A percentile compares a stretch with the other conserved stretches of the same genome.
Conservation (phyloP, 2,329 filamentous ascomycete species). For the Tolypocladium nubicola region DNA sequence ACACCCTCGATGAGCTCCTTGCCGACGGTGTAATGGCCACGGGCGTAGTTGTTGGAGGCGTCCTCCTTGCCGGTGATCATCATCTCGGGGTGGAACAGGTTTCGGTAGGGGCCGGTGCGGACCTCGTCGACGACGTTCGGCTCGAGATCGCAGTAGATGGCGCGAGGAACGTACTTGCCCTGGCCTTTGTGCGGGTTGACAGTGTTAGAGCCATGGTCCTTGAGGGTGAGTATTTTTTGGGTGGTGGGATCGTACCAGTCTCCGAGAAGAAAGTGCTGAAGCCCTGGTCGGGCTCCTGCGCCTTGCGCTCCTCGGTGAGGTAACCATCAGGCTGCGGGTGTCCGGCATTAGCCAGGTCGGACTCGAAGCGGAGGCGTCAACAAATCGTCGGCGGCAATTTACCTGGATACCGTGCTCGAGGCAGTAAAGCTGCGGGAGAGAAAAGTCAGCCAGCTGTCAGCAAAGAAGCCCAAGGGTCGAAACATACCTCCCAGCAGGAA, state of each 20-base stretch:
- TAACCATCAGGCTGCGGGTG: conserved; percentile 80
- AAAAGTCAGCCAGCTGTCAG: conserved; percentile 12
- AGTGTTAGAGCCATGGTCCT: background rate
- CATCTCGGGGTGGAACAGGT: conserved; percentile 96
- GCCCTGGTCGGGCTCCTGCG: conserved; percentile 82
- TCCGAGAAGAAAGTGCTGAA: conserved; percentile 99
- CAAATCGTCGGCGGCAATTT: conserved; percentile 25
- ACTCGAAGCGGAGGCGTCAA: conserved; percentile 4
- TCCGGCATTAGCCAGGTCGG: conserved; percentile 3
- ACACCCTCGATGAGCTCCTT: conserved; percentile 99
- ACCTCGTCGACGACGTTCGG: conserved; percentile 99
- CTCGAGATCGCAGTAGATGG: conserved; percentile 99
- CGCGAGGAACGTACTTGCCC: conserved; percentile 97
- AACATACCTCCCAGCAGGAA: conserved; percentile 98
- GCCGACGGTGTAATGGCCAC: conserved; percentile 98
- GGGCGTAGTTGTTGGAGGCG: conserved; percentile 99
- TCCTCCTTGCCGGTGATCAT: conserved; percentile 99
- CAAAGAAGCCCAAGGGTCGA: background rate
- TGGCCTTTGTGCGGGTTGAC: conserved; percentile 50
- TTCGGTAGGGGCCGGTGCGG: conserved; percentile 91
- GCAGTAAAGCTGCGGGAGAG: conserved; percentile 78
- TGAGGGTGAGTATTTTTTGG: background rate
- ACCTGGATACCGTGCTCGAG: conserved; percentile 99
- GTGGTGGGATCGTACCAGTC: conserved; percentile 59
- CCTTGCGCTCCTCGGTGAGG: conserved; percentile 96